Evolutionary conservation across 345 rosid species (phyloP), one percentile per base, ranked within the genome.

Genomic region (Xanthoceras sorbifolium): DNA sequence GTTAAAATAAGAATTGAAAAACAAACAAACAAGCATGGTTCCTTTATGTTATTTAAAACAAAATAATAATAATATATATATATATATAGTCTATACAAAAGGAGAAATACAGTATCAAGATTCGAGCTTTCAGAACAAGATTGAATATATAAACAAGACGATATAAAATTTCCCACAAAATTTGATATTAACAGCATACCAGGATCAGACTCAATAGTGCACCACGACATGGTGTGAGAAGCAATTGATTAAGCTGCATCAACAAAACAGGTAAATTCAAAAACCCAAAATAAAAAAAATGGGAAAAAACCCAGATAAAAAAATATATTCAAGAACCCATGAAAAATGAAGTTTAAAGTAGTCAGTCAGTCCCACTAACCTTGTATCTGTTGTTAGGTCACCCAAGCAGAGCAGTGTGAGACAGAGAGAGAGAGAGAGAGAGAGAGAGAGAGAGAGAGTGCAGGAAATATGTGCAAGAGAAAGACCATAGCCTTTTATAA

Each of bases 191-290:
- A 80, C 9, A 64, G 44, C 77, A 68, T 87, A 95, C 98, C 99
- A 26, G 99, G 99, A 85, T 95, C 99, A 9, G 99, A 95, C 82
- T 95, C 99, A 14, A 95, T 93, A 15, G 99, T 95, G 88, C 99
- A 93, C 98, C 99, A 95, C 86, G 99, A 95, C 99, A 95, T 95
- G 83, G 65, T 67, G 64, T 73, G 67, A 54, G 64, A 68, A 14
- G 57, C 22, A 71, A 29, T 77, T 67, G 73, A 40, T 77, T 64
- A 80, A 85, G 81, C 88, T 89, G 73, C 64, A 69, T 28, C 44
- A 72, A 57, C 15, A 38, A 69, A 54, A 40, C 62, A 23, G n/a
- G 28, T 23, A 57, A 42, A 57, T 57, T 57, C 62, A 57, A 57
- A 10, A 48, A n/a, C n/a, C 20, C 54, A 15, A 48, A 0, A 48